Percentiles rank a stretch among this genome's conserved stretches.
These are phyloP conservation scores for Phalaenopsis aphrodite DNA, from an alignment of 106 monocot species.

Conservation along the genomic window DNA sequence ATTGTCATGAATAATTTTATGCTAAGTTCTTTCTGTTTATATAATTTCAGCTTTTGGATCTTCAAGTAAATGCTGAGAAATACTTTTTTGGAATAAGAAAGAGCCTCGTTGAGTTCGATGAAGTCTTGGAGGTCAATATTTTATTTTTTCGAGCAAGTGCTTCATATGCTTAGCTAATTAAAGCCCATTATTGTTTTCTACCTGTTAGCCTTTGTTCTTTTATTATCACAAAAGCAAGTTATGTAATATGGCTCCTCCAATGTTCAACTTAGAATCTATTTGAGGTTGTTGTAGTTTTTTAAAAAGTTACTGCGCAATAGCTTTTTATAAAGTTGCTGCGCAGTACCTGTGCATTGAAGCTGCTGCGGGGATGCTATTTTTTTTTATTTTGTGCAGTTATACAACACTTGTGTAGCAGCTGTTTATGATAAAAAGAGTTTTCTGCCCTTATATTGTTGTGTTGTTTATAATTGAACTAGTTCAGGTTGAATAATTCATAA, in stretches of 20 bases:
- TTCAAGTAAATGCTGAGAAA: constrained; percentile 95
- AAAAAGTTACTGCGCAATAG: no score
- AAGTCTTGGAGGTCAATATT: constrained; percentile 75
- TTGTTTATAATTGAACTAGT: no score
- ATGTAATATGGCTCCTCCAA: not conserved
- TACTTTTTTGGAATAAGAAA: constrained; percentile 92
- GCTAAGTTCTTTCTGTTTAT: constrained; percentile 8
- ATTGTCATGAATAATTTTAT: not conserved
- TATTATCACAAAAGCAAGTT: not conserved
- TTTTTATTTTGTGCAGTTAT: no score
- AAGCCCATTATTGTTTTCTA: constrained; percentile 1
- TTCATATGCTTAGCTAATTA: not conserved
- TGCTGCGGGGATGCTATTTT: no score
- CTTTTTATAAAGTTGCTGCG: no score
- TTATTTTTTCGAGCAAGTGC: not conserved
- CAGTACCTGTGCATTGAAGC: no score
- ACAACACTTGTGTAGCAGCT: no score
- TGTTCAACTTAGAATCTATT: not conserved
- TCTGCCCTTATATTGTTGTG: no score
- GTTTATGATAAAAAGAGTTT: no score
- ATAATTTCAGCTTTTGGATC: constrained; percentile 64
- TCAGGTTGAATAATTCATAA: no score
- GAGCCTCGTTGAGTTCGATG: constrained; percentile 99
- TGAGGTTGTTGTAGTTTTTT: no score
- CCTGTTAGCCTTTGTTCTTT: not conserved